Base-by-base conservation (phyloP, 1,139 yeast genomes). In the Sugiyamaella japonica region DNA sequence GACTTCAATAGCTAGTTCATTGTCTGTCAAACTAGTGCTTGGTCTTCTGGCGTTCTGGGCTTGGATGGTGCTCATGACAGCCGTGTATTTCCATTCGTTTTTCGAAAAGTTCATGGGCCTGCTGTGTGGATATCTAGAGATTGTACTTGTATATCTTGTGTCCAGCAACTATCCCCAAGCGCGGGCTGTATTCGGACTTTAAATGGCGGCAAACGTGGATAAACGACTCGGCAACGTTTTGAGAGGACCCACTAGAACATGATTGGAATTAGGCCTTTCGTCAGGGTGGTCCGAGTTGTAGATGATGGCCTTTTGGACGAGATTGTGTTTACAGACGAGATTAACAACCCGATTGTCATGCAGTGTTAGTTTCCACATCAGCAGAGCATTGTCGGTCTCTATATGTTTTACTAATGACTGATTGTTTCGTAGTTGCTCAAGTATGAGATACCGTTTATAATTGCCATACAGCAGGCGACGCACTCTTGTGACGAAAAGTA, bases 41-140 rank as follows among this genome's bases (percentile, higher is more conserved):
- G 51, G 51, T 4, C 44, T 48, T 13, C 20, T 48, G 29, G 65
- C 69, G 0, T 68, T 89, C 45, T 90, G 96, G 95, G 79, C 87
- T 79, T 88, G 88, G 82, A 90, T 91, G 95, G 76, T 90, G 48
- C 72, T 90, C 48, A 83, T 89, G 81, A 91, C 99, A 0, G 81
- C 88, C 59, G 78, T 88, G 13, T 86, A 86, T 66, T 91, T 90
- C 78, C 99, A 93, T 70, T 84, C 95, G 0, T 72, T 88, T 46
- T 63, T 73, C 3, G 99, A 93, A 66, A 86, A 88, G 66, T 63
- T 86, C 7, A 80, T 80, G 29, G 95, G 95, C 1, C 69, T 85
- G 47, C 10, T 76, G 2, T 84, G 84, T 70, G 90, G 89, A 3
- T 80, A 80, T 63, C 51, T 75, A 13, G 84, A 80, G 16, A 68